These are phyloP conservation scores for Sclerotinia glacialis DNA, from an alignment of 2,329 filamentous ascomycete species.

Conservation along the genomic window DNA sequence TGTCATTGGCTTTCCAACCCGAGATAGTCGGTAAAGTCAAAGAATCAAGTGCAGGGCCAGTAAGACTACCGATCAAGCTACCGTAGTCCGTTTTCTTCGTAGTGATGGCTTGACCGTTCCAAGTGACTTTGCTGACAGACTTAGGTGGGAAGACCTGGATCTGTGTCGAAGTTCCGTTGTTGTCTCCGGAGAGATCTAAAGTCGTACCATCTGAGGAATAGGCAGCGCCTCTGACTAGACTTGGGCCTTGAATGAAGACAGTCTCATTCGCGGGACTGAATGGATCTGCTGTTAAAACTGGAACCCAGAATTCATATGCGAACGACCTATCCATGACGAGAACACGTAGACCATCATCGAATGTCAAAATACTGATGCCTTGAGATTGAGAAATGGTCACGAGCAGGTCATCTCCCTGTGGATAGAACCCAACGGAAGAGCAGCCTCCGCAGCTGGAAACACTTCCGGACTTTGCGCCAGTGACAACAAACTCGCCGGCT, in stretches of 20 bases:
- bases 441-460: constrained; percentile 45
- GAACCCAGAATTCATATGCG: constrained; percentile 57
- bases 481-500: constrained; percentile 52
- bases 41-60: constrained; percentile 21
- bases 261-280: constrained; percentile 33
- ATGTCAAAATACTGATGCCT: constrained; percentile 48
- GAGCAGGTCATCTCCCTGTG: constrained; percentile 43
- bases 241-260: constrained; percentile 53
- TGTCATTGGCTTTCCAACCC: constrained; percentile 43
- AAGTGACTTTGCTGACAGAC: constrained; percentile 46
- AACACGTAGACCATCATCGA: constrained; percentile 48
- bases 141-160: constrained; percentile 50
- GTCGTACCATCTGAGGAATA: constrained; percentile 38
- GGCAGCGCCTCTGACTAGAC: constrained; percentile 49
- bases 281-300: constrained; percentile 47
- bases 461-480: constrained; percentile 53
- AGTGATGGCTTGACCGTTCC: constrained; percentile 47
- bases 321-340: constrained; percentile 53
- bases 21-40: constrained; percentile 28
- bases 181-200: constrained; percentile 48
- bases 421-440: constrained; percentile 45
- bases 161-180: constrained; percentile 41
- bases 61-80: constrained; percentile 37
- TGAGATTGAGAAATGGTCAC: constrained; percentile 49
- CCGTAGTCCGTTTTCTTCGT: constrained; percentile 44